These are phyloP conservation scores for Podospora fimiseda DNA, from an alignment of 495 filamentous ascomycete species.

Conservation along the genomic window DNA sequence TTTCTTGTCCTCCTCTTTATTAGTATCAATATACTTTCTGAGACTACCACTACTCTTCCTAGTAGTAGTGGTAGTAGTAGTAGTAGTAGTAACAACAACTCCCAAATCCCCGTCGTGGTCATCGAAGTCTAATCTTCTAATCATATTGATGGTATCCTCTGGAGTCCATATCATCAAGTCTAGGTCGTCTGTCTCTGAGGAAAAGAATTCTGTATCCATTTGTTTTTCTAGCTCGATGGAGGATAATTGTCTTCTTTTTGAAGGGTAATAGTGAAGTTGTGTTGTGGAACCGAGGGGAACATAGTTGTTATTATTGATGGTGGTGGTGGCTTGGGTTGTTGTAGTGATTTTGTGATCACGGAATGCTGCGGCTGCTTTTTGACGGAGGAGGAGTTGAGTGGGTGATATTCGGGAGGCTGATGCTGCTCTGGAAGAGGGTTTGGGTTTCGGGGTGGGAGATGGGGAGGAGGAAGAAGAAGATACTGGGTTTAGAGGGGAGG, in stretches of 20 bases:
- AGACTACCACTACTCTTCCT: too few species aligned
- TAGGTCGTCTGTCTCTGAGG: neutral
- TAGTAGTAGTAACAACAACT: neutral
- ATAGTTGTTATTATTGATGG: too few species aligned
- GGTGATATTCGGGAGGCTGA: conserved; percentile 14
- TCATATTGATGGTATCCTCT: neutral
- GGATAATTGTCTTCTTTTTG: too few species aligned
- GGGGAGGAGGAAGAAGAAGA: neutral
- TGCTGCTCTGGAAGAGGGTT: neutral
- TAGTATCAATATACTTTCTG: neutral
- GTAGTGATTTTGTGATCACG: conserved; percentile 6
- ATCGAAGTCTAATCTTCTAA: neutral
- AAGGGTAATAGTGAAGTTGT: too few species aligned
- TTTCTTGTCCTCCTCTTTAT: neutral
- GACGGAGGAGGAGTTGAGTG: conserved; percentile 26
- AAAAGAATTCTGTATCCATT: neutral
- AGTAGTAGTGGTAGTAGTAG: neutral
- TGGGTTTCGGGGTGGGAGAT: neutral
- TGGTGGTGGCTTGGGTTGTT: neutral
- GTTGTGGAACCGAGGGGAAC: too few species aligned
- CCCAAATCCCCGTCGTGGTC: neutral
- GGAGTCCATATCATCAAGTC: neutral
- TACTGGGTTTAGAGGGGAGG: conserved; percentile 11
- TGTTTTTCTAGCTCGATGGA: neutral
- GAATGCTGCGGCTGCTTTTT: conserved; percentile 28